Conservation (phyloP, 2,329 filamentous ascomycete species). For the Pseudocercospora pini-densiflorae region DNA sequence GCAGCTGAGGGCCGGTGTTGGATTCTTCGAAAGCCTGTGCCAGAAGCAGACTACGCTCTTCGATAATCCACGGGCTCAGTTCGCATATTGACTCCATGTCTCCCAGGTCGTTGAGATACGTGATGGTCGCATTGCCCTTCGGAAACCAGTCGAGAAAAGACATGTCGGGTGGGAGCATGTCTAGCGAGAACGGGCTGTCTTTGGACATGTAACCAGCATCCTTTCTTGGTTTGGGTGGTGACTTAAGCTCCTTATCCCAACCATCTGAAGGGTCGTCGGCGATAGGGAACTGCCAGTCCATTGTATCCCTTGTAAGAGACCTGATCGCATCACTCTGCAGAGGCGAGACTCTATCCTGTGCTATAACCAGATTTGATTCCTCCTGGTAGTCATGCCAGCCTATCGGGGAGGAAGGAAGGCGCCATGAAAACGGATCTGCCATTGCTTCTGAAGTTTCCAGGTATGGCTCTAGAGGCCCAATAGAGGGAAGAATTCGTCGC, state of each 20-base stretch:
- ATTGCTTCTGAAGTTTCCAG: not conserved
- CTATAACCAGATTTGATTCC: not conserved
- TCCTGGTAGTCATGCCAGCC: not conserved
- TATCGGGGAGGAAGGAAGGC: not conserved
- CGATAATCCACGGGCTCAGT: conserved; percentile 41
- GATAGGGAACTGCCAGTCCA: not conserved
- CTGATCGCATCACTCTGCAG: not conserved
- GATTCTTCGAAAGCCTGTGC: conserved; percentile 47
- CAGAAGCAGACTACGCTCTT: conserved; percentile 45
- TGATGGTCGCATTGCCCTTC: conserved; percentile 36
- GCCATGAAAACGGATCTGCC: not conserved
- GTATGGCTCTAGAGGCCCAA: not conserved
- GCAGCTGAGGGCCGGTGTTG: conserved; percentile 39
- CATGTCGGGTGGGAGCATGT: conserved; percentile 13
- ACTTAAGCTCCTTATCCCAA: not conserved
- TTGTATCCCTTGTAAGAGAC: not conserved
- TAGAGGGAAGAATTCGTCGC: not conserved
- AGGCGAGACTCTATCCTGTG: not conserved
- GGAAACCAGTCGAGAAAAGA: conserved; percentile 30
- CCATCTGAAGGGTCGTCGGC: not conserved
- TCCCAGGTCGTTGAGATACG: conserved; percentile 40
- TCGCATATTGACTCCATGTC: conserved; percentile 40
- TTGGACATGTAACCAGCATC: conserved; percentile 9
- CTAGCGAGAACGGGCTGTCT: conserved; percentile 13
- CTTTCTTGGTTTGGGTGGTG: not conserved